Percentiles rank a stretch among this genome's conserved stretches.
phyloP scores from a whole-genome alignment of 2,329 filamentous ascomycete species.

The Hypoxylon sp. region DNA sequence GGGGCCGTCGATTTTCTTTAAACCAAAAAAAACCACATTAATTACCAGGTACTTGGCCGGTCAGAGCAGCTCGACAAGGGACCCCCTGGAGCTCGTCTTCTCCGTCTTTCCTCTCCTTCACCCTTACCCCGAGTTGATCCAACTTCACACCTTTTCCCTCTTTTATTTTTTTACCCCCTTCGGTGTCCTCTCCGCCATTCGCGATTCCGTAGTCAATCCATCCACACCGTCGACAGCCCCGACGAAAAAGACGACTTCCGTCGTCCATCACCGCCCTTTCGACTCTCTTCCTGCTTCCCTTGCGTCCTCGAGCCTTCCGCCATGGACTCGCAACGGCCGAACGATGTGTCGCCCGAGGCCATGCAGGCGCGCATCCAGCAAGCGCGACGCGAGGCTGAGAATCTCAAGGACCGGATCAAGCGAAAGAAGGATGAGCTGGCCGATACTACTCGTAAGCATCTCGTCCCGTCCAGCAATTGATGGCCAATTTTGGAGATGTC shows the following conservation, averaged over 20 bases:
- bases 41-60: constrained; percentile 29
- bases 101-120: constrained; percentile 39
- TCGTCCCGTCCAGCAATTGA: constrained; percentile 21
- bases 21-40: constrained; percentile 23
- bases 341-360: constrained; percentile 73
- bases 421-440: constrained; percentile 99
- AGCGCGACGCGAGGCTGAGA: constrained; percentile 96
- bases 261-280: constrained; percentile 28
- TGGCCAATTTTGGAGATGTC: not conserved
- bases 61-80: constrained; percentile 33
- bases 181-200: constrained; percentile 40
- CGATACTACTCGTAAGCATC: constrained; percentile 89
- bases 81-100: constrained; percentile 44
- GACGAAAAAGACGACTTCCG: constrained; percentile 10
- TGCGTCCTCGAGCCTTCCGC: constrained; percentile 37
- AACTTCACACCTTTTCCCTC: constrained; percentile 45
- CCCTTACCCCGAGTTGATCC: constrained; percentile 45
- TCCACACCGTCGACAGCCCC: constrained; percentile 35
- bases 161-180: constrained; percentile 34
- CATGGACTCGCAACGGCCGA: constrained; percentile 66
- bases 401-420: constrained; percentile 98
- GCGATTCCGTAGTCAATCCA: constrained; percentile 32
- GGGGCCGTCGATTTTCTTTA: constrained; percentile 26
- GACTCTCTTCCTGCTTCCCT: constrained; percentile 23
- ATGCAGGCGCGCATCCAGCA: constrained; percentile 95